These are phyloP conservation scores for Aspergillus vadensis DNA, from an alignment of 2,329 filamentous ascomycete species.

Conservation along the genomic window DNA sequence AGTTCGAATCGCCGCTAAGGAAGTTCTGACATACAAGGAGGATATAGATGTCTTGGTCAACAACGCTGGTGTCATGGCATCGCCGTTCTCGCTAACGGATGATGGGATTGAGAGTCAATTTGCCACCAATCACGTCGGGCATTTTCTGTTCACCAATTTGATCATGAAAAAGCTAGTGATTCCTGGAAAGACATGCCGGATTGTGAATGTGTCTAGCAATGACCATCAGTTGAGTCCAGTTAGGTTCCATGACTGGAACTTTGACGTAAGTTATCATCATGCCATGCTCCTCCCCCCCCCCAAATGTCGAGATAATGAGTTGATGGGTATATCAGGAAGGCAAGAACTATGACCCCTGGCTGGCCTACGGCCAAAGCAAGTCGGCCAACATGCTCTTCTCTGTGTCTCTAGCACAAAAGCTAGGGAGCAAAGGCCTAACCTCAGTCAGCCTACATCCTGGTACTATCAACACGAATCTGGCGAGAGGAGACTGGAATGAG, in stretches of 20 bases:
- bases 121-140: slow-evolving; percentile 44
- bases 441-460: neutral
- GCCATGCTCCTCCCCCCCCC: no score
- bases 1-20: neutral
- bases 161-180: neutral
- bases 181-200: neutral
- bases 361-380: neutral
- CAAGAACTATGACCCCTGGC: neutral
- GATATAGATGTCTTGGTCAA: slow-evolving; percentile 41
- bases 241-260: neutral
- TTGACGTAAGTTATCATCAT: neutral
- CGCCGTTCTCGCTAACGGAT: slow-evolving; percentile 36
- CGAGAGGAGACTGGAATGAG: neutral
- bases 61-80: slow-evolving; percentile 48
- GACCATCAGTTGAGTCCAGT: neutral
- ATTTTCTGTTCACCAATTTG: slow-evolving; percentile 42
- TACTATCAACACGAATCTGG: neutral
- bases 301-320: neutral
- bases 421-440: neutral
- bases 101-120: slow-evolving; percentile 43
- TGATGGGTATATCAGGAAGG: neutral
- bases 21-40: neutral
- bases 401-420: neutral
- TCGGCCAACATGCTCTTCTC: neutral
- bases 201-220: neutral